Percentiles rank a stretch among this genome's conserved stretches.
These are phyloP conservation scores for Lotus japonicus DNA, from an alignment of 306 rosid species.

Conservation along the genomic window DNA sequence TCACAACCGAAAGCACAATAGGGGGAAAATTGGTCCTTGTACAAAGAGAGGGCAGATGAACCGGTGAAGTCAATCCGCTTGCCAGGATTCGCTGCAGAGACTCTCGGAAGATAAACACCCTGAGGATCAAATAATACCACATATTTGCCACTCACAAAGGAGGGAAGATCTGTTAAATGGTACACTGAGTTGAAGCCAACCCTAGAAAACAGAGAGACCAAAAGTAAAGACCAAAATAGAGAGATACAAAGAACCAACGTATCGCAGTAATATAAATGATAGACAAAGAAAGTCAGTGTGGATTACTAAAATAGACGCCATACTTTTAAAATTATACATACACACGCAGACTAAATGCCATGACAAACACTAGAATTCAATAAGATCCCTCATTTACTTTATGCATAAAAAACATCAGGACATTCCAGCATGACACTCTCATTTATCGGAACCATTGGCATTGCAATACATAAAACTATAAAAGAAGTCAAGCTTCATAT, in stretches of 20 bases:
- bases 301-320: neutral
- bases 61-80: constrained; percentile 81
- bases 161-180: constrained; percentile 96
- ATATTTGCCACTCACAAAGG: constrained; percentile 91
- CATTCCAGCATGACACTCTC: neutral
- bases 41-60: constrained; percentile 65
- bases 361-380: neutral
- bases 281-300: neutral
- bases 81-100: constrained; percentile 90
- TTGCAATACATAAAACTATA: neutral
- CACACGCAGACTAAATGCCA: neutral
- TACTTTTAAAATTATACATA: neutral
- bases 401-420: neutral
- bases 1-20: constrained; percentile 90
- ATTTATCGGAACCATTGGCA: constrained; percentile 5
- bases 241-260: constrained; percentile 10
- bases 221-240: constrained; percentile 19
- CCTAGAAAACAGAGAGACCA: constrained; percentile 35
- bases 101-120: constrained; percentile 82
- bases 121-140: constrained; percentile 96
- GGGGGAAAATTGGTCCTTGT: constrained; percentile 81
- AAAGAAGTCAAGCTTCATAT: neutral
- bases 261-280: neutral
- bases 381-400: neutral
- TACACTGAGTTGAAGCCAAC: constrained; percentile 98